These are phyloP conservation scores for Phlegmacium glaucopus DNA, from an alignment of 768 basidiomycete genomes.

Conservation along the genomic window DNA sequence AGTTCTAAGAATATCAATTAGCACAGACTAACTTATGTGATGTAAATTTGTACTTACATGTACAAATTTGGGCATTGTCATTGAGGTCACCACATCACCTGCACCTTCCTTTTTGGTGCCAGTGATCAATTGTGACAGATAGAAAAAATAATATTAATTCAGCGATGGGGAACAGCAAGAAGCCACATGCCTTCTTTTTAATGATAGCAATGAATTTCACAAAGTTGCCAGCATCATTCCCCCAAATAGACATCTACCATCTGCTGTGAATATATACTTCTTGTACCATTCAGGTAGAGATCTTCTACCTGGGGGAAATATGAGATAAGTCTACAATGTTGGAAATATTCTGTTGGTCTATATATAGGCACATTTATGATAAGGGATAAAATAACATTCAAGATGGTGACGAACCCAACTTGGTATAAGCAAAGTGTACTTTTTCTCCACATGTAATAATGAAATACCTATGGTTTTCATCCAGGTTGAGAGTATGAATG, in stretches of 20 bases:
- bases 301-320: too few species aligned
- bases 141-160: not conserved
- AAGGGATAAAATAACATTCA: too few species aligned
- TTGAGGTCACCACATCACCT: conserved; percentile 61
- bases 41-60: conserved; percentile 25
- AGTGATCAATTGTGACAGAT: conserved; percentile 64
- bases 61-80: conserved; percentile 70
- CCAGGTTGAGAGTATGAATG: too few species aligned
- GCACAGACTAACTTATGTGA: too few species aligned
- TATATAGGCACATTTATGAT: too few species aligned
- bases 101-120: conserved; percentile 48
- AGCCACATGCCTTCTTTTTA: conserved; percentile 53
- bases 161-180: not conserved
- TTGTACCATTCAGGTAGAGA: conserved; percentile 41
- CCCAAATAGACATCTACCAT: conserved; percentile 69
- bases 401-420: too few species aligned
- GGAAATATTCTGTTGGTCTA: too few species aligned
- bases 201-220: conserved; percentile 67
- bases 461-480: too few species aligned
- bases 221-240: conserved; percentile 73
- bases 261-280: conserved; percentile 71
- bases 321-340: too few species aligned
- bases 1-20: conserved; percentile 31
- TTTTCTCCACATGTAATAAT: too few species aligned
- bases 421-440: too few species aligned